Evolutionary conservation across 352 stramenopile genomes (phyloP).

Genomic region (Globisporangium emineosum): DNA sequence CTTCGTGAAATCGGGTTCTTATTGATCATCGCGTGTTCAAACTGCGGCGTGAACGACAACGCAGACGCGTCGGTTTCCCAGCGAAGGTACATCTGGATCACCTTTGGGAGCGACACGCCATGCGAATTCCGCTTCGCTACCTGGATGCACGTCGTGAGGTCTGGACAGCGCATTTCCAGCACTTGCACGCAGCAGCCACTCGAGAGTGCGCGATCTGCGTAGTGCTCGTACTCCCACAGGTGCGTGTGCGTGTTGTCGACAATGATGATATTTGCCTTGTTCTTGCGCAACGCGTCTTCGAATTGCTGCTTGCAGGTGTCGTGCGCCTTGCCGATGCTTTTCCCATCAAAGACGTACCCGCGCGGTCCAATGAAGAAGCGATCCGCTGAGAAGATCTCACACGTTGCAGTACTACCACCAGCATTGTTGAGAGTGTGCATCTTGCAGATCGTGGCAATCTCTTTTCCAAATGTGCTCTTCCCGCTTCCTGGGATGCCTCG

Average conservation of each 20-base stretch:
- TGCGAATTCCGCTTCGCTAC: conserved; percentile 71
- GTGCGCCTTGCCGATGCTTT: conserved; percentile 45
- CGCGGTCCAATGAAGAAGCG: conserved; percentile 58
- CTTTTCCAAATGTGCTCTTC: conserved; percentile 55
- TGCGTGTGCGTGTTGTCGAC: conserved; percentile 78
- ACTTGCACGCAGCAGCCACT: conserved; percentile 28
- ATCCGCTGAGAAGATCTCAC: conserved; percentile 58
- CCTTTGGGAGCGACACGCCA: conserved; percentile 52
- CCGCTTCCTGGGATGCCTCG: conserved; percentile 70
- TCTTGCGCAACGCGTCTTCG: conserved; percentile 23
- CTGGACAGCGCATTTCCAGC: conserved; percentile 54
- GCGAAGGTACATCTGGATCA: conserved; percentile 67
- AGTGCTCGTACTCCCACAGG: conserved; percentile 62
- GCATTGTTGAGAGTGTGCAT: conserved; percentile 8
- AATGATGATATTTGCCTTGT: conserved; percentile 34
- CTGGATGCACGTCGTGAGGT: conserved; percentile 40
- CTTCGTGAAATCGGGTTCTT: conserved; percentile 53
- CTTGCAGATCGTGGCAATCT: conserved; percentile 38
- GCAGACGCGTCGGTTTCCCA: conserved; percentile 49
- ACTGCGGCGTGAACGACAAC: conserved; percentile 37
- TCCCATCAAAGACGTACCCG: conserved; percentile 64
- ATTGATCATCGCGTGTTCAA: conserved; percentile 38
- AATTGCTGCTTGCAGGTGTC: conserved; percentile 44
- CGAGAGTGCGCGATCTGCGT: conserved; percentile 34
- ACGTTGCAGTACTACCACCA: conserved; percentile 10